Evolutionary conservation across 1,139 yeast species (phyloP).

Genomic region (Nematodospora anomalae): DNA sequence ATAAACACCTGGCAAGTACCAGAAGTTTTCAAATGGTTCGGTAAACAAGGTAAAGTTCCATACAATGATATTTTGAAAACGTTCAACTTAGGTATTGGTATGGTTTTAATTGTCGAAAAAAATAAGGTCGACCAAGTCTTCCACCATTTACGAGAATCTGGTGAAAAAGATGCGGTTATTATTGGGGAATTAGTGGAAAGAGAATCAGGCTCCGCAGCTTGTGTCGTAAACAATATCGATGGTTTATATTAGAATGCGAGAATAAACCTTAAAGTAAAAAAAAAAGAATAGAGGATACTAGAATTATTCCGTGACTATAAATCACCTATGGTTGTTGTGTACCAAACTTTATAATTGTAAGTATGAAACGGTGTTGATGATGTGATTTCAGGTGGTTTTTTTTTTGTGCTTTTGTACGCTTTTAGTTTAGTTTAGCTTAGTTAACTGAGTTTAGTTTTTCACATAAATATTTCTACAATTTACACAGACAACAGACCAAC

Average conservation of each 20-base stretch:
- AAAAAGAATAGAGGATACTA: too few relatives aligned
- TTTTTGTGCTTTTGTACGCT: too few relatives aligned
- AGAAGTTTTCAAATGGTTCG: conserved; percentile 90
- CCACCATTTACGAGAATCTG: conserved; percentile 55
- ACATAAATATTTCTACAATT: too few relatives aligned
- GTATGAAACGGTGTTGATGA: background rate
- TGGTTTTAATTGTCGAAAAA: conserved; percentile 79
- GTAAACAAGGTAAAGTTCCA: conserved; percentile 89
- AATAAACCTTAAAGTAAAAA: too few relatives aligned
- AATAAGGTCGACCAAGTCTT: conserved; percentile 62
- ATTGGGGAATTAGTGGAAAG: conserved; percentile 74
- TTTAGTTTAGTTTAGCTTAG: too few relatives aligned
- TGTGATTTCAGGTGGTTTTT: background rate
- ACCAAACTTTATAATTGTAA: too few relatives aligned
- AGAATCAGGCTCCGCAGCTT: conserved; percentile 56
- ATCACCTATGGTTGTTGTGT: too few relatives aligned
- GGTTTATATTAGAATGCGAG: conserved; percentile 47
- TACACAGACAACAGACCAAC: too few relatives aligned
- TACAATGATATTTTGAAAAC: conserved; percentile 82
- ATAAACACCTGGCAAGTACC: conserved; percentile 82
- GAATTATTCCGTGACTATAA: too few relatives aligned
- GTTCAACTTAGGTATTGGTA: conserved; percentile 94
- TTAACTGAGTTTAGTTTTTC: too few relatives aligned
- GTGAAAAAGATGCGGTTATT: conserved; percentile 67
- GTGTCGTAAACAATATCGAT: conserved; percentile 65